phyloP scores from a whole-genome alignment of 345 rosid species.

The Heritiera littoralis region DNA sequence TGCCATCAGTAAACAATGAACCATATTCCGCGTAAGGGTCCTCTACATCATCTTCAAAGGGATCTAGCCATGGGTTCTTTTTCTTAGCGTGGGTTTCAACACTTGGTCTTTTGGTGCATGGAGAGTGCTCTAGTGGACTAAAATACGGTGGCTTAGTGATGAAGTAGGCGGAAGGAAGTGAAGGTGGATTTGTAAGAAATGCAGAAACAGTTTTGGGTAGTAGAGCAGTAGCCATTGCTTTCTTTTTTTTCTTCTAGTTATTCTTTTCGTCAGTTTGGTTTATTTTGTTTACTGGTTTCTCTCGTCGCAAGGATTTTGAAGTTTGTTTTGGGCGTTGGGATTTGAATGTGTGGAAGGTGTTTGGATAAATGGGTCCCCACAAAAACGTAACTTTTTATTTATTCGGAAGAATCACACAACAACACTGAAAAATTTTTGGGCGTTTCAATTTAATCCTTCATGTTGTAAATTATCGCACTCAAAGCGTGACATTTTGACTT shows the following conservation, averaged over 20 bases:
- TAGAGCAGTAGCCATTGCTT: constrained; percentile 59
- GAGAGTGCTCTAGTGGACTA: constrained; percentile 29
- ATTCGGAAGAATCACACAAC: background rate
- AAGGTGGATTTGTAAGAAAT: constrained; percentile 48
- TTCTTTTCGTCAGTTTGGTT: background rate
- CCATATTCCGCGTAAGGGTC: constrained; percentile 80
- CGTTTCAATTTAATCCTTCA: no score
- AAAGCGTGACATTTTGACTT: no score
- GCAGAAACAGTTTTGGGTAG: constrained; percentile 55
- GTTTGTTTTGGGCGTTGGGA: constrained; percentile 17
- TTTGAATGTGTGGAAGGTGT: constrained; percentile 50
- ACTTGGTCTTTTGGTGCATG: constrained; percentile 27
- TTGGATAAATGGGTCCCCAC: constrained; percentile 76
- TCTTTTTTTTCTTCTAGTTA: background rate
- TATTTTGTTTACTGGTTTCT: background rate
- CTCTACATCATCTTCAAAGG: constrained; percentile 64
- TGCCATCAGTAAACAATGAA: constrained; percentile 72
- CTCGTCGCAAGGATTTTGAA: no score
- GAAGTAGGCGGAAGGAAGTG: constrained; percentile 33
- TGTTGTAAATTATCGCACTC: no score
- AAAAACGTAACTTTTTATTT: background rate
- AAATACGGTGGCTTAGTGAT: constrained; percentile 40
- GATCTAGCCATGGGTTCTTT: constrained; percentile 84
- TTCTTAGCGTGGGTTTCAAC: constrained; percentile 50
- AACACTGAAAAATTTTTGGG: no score